These are phyloP conservation scores for Gigaspora rosea DNA, from an alignment of 192 early-diverging fungal species.

Conservation along the genomic window DNA sequence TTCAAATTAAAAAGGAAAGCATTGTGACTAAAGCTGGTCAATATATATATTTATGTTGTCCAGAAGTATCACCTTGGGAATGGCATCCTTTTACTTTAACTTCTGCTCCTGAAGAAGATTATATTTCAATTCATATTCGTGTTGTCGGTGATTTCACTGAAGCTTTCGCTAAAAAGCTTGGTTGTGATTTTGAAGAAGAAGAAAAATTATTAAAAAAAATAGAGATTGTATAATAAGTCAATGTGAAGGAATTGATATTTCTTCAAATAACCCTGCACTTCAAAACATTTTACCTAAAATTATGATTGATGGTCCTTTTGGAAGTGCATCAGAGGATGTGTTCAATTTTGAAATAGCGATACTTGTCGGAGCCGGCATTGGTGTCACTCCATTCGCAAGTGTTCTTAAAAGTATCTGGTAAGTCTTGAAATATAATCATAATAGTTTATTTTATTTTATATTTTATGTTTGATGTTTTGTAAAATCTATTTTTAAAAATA, in stretches of 20 bases:
- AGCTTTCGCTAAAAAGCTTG: conserved; percentile 59
- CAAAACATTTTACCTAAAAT: conserved; percentile 51
- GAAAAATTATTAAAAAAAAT: conserved; percentile 38
- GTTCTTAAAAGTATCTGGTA: conserved; percentile 72
- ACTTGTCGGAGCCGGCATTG: conserved; percentile 78
- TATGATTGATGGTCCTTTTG: conserved; percentile 74
- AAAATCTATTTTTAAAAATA: too few species aligned
- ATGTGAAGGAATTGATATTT: conserved; percentile 22
- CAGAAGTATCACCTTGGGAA: conserved; percentile 67
- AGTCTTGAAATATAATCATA: too few species aligned
- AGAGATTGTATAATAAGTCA: conserved; percentile 35
- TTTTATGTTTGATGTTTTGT: too few species aligned
- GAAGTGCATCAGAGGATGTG: conserved; percentile 69
- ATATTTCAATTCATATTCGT: conserved; percentile 76
- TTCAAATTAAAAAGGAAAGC: conserved; percentile 62
- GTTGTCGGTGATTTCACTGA: conserved; percentile 74
- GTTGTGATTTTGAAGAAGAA: conserved; percentile 55
- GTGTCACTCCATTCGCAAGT: conserved; percentile 78
- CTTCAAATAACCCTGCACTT: conserved; percentile 27
- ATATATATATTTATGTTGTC: conserved; percentile 74
- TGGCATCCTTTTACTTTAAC: conserved; percentile 83
- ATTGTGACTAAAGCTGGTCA: conserved; percentile 64
- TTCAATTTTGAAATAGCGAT: conserved; percentile 73
- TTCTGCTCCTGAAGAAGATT: conserved; percentile 78
- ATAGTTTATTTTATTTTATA: too few species aligned